Base-by-base conservation (phyloP, 1,139 yeast species). In the Suhomyces coccinellae region DNA sequence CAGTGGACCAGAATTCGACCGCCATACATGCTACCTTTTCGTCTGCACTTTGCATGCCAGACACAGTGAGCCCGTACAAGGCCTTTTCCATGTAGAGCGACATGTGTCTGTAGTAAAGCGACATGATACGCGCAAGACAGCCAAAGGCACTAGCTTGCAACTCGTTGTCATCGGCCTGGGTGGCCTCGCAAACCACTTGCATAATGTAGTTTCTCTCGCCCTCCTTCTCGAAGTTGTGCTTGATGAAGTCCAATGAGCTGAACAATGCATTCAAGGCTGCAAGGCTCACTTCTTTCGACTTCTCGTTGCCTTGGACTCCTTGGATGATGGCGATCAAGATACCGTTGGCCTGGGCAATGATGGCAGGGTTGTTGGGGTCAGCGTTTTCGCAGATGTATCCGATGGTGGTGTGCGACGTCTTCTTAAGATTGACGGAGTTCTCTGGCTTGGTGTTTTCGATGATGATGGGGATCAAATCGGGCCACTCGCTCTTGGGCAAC, bases 111-210 rank as follows among this genome's bases (percentile, higher is more conserved):
- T 93, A 93, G 73, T 91, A 93, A 52, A 88, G 73, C 46, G 87
- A 82, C 96, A 93, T 90, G 54, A 93, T 90, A 59, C 87, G 82
- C 36, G 97, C 95, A 50, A 93, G 78, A 61, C 97, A 95, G 46
- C 97, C 99, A 68, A 89, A 93, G 0, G 98, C 97, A 40, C 96
- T 87, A 11, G 96, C 93, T 68, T 91, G 97, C 51, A 93, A 75
- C 57, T 87, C 95, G 39, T 77, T 71, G 59, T 87, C 87, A 42
- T 80, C 80, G 26, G 96, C 87, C 66, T 93, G 97, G 15, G 99
- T 91, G 16, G 98, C 97, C 67, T 93, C 99, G 69, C 99, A 93
- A 11, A 93, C 97, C 41, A 93, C 98, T 71, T 90, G 97, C 99
- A 93, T 93, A 62, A 93, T 87, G 67, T 87, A 91, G 65, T 93